Base-by-base conservation (phyloP, 1,284 basidiomycete species). In the Afroboletus lepidellus region DNA sequence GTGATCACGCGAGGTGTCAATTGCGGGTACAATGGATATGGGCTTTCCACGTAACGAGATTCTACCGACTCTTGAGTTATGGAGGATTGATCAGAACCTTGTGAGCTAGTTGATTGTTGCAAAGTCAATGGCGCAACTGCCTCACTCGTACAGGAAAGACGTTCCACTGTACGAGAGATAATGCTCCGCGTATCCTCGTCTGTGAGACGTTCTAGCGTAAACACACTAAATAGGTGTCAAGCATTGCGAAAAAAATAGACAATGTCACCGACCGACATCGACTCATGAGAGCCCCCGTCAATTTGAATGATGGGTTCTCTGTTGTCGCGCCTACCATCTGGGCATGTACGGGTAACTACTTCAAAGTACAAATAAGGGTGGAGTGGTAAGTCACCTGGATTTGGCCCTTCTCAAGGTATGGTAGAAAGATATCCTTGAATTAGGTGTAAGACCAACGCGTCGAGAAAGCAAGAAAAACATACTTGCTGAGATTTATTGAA, bases 271-370 rank as follows among this genome's bases (percentile, higher is more conserved):
- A 86, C 88, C 90, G 81, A 69, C 91, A 92, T 41, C 92, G 82
- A 61, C 88, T 91, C 34, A 94, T 72, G 33, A 94, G 73, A 5
- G 92, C 89, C 32, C 81, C 81, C 46, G 83, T 90, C 38, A 92
- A 70, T 60, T 88, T 91, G 74, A 95, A 96, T 1, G 90, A 92
- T 0, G 93, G 93, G 62, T 96, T 96, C 69, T 96, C 93, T 0
- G 93, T 96, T 3, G 93, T 96, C 1, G 93, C 92, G 16, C 91
- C 91, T 55, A 96, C 83, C 32, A 95, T 74, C 77, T 86, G 59
- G 43, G 50, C 20, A 56, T 57, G n/a, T 55, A 21, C 55, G n/a
- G 50, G 30, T 63, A 51, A 50, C 54, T 43, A 21, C 33, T 23
- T 41, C 12, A 13, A 25, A 34, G 32, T 16, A 13, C 25, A 21